Evolutionary conservation across 768 basidiomycete species (phyloP).

Genomic region (Suillus tomentosus): DNA sequence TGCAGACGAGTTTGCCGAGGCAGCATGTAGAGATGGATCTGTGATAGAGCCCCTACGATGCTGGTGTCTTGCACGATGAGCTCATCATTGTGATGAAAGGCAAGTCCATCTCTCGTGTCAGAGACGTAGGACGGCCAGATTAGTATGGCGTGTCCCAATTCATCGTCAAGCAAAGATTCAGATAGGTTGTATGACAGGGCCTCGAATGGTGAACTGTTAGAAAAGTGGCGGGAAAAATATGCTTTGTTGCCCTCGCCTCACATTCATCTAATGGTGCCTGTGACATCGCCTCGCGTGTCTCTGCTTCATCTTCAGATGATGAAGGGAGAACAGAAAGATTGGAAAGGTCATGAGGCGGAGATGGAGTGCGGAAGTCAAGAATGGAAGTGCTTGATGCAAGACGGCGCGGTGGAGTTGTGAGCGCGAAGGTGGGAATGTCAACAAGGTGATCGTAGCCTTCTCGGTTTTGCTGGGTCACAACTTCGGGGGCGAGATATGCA

Average conservation of each 20-base stretch:
- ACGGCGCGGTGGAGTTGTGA: too few relatives aligned
- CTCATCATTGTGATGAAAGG: conserved; percentile 45
- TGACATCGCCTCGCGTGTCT: too few relatives aligned
- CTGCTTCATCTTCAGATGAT: too few relatives aligned
- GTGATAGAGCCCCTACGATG: conserved; percentile 85
- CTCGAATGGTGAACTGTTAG: conserved; percentile 20
- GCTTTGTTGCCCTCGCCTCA: conserved; percentile 40
- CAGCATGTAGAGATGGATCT: conserved; percentile 76
- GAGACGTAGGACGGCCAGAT: conserved; percentile 25
- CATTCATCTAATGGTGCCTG: conserved; percentile 31
- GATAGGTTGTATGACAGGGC: conserved; percentile 34
- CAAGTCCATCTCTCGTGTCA: conserved; percentile 28
- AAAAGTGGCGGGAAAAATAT: background rate
- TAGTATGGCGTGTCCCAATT: conserved; percentile 51
- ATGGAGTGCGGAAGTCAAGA: too few relatives aligned
- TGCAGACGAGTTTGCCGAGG: conserved; percentile 34
- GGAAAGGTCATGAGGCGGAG: too few relatives aligned
- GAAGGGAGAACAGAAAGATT: too few relatives aligned
- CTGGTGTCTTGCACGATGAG: conserved; percentile 51
- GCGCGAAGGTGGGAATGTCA: too few relatives aligned
- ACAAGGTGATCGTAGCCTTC: too few relatives aligned
- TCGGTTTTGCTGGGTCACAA: too few relatives aligned
- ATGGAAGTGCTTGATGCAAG: too few relatives aligned
- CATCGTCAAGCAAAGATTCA: conserved; percentile 52
- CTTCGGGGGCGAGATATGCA: too few relatives aligned